Conservation (phyloP, 768 basidiomycete genomes). For the Mycena rebaudengoi region DNA sequence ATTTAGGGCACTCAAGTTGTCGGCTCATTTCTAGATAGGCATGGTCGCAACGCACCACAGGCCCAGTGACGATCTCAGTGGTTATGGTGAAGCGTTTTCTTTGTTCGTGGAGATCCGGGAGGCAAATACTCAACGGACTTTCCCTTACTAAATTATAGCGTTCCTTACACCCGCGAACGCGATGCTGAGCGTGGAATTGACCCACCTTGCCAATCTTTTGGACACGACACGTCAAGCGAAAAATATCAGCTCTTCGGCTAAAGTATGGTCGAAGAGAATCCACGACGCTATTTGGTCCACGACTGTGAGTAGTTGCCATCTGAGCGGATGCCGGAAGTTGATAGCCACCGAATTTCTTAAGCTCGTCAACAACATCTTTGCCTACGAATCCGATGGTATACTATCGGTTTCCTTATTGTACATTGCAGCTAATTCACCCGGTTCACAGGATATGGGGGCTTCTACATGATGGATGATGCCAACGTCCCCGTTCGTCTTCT, state of each 20-base stretch:
- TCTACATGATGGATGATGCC: constrained; percentile 87
- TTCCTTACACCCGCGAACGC: too few relatives aligned
- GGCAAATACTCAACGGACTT: too few relatives aligned
- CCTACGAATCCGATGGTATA: constrained; percentile 79
- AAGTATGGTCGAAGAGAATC: too few relatives aligned
- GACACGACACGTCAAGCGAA: too few relatives aligned
- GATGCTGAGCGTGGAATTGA: too few relatives aligned
- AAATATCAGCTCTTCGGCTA: too few relatives aligned
- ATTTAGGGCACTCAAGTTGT: constrained; percentile 41
- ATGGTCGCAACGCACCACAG: constrained; percentile 80
- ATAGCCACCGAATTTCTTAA: constrained; percentile 47
- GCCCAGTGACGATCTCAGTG: too few relatives aligned
- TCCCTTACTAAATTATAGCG: too few relatives aligned
- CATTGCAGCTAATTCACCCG: background rate
- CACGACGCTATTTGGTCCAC: too few relatives aligned
- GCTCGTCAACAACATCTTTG: constrained; percentile 71
- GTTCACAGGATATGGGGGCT: constrained; percentile 64
- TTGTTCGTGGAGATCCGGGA: too few relatives aligned
- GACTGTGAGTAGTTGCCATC: background rate
- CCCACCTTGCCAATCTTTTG: too few relatives aligned
- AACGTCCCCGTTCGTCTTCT: constrained; percentile 79
- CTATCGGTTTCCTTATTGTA: background rate
- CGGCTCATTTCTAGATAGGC: constrained; percentile 39
- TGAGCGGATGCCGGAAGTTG: background rate
- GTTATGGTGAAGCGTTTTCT: too few relatives aligned